Conservation (phyloP, 176 grass and related monocot species). For the Oryza longistaminata region DNA sequence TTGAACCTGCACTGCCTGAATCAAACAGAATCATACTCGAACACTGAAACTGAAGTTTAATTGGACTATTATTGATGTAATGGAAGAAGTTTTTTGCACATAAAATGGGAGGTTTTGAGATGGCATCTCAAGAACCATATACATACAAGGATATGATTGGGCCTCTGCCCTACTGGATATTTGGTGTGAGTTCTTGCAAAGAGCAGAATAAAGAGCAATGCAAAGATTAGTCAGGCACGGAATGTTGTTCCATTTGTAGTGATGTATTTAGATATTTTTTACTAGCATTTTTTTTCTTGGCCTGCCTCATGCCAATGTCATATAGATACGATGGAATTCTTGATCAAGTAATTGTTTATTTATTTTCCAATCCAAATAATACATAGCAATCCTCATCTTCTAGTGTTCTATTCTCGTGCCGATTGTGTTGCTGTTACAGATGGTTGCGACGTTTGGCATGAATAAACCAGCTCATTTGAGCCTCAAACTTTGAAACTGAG, state of each 20-base stretch:
- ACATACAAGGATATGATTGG: not conserved
- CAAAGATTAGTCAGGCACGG: not conserved
- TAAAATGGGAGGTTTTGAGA: slow-evolving; percentile 6
- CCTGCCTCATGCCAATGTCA: not conserved
- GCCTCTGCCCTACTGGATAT: not conserved
- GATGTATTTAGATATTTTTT: slow-evolving; percentile 40
- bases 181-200: slow-evolving; percentile 21
- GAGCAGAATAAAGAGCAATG: slow-evolving; percentile 23
- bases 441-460: not conserved
- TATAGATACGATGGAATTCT: slow-evolving; percentile 17
- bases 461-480: not conserved
- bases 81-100: slow-evolving; percentile 22
- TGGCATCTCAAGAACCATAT: not conserved
- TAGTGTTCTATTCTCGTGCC: not conserved
- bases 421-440: not conserved
- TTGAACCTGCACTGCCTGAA: not conserved
- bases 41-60: not conserved
- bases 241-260: not conserved
- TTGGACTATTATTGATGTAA: not conserved
- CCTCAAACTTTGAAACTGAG: not conserved
- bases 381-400: not conserved
- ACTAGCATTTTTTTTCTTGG: slow-evolving; percentile 26
- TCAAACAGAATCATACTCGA: not conserved
- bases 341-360: slow-evolving; percentile 24
- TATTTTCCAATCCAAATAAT: slow-evolving; percentile 12